Evolutionary conservation across 192 early-diverging fungal genomes (phyloP).

Genomic region (Mortierella alpina): DNA sequence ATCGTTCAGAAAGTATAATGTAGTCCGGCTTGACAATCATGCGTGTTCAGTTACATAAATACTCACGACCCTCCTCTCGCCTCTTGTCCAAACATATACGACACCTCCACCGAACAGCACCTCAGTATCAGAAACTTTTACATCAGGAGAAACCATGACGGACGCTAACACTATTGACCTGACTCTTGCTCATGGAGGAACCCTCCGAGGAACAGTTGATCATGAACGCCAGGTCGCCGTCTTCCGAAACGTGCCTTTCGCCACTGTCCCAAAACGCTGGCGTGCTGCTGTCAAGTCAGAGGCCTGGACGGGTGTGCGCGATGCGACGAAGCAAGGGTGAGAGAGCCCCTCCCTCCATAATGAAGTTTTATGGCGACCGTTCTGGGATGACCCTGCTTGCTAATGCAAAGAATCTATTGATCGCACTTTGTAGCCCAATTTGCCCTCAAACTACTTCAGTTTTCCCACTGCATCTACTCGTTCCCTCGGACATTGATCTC

Average conservation of each 20-base stretch:
- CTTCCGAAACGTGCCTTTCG: slow-evolving; percentile 32
- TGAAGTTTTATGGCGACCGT: too few relatives aligned
- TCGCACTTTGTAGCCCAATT: slow-evolving; percentile 1
- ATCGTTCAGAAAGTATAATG: too few relatives aligned
- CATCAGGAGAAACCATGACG: neutral
- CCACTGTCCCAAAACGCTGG: slow-evolving; percentile 21
- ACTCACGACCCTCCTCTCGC: neutral
- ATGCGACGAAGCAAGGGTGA: slow-evolving; percentile 36
- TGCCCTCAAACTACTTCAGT: slow-evolving; percentile 9
- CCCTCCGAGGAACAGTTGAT: slow-evolving; percentile 12
- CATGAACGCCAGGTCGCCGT: slow-evolving; percentile 7
- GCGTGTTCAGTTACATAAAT: too few relatives aligned
- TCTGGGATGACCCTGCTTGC: too few relatives aligned
- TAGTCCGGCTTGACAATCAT: too few relatives aligned
- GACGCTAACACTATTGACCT: slow-evolving; percentile 11
- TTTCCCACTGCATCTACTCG: neutral
- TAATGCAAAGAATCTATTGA: neutral
- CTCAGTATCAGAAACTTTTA: neutral
- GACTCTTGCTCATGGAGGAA: slow-evolving; percentile 14
- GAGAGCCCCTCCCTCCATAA: too few relatives aligned
- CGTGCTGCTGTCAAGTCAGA: slow-evolving; percentile 26
- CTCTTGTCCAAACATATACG: neutral
- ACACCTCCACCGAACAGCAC: too few relatives aligned
- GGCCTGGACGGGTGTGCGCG: slow-evolving; percentile 26
- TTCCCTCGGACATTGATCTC: slow-evolving; percentile 1